Conservation (phyloP, 306 rosid genomes). For the Vigna trinervia region DNA sequence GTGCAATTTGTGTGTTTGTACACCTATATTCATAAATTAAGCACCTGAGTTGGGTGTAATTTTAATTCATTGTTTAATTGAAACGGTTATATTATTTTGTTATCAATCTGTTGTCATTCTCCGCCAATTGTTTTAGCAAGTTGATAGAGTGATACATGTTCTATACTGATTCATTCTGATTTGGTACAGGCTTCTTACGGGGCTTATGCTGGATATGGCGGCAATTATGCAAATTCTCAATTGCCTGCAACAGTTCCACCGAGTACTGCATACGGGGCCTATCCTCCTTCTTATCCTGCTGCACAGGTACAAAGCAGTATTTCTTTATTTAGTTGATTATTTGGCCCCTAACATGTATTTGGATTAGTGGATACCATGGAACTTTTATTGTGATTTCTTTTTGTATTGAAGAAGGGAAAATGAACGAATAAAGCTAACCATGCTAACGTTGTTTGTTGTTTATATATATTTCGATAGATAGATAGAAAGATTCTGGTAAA, state of each 20-base stretch:
- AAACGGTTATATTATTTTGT: background rate
- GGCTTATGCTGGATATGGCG: constrained; percentile 80
- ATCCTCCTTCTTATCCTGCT: constrained; percentile 86
- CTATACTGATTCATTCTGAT: constrained; percentile 23
- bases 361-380: background rate
- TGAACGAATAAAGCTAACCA: too few relatives aligned
- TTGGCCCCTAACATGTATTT: background rate
- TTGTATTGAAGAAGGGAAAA: background rate
- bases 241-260: constrained; percentile 69
- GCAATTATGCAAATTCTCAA: constrained; percentile 68
- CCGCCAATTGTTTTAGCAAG: background rate
- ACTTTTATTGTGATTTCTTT: background rate
- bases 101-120: background rate
- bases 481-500: background rate
- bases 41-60: background rate
- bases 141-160: constrained; percentile 7
- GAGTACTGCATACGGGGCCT: constrained; percentile 74
- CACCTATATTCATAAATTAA: background rate
- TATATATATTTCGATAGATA: too few relatives aligned
- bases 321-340: constrained; percentile 1
- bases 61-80: constrained; percentile 11
- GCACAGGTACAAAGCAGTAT: constrained; percentile 69
- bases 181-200: constrained; percentile 72
- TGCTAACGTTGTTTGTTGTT: background rate
- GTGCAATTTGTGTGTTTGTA: background rate